phyloP scores from a whole-genome alignment of 495 filamentous ascomycete species.

The Penicillium canariense region DNA sequence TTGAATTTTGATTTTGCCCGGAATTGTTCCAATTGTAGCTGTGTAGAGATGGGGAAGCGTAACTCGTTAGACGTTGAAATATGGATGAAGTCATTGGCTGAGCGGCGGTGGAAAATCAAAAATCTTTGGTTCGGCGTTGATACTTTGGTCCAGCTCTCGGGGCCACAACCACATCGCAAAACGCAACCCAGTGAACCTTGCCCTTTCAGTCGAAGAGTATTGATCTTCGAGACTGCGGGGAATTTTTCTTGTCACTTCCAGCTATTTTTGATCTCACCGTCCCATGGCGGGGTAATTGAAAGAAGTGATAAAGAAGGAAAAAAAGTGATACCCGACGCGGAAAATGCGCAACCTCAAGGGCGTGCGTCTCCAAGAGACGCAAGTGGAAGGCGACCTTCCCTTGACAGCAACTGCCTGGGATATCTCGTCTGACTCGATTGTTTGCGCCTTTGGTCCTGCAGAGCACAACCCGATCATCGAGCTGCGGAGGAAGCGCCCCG shows the following conservation, averaged over 20 bases:
- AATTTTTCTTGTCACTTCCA: slow-evolving; percentile 6
- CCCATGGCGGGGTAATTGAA: slow-evolving; percentile 43
- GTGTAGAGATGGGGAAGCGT: slow-evolving; percentile 20
- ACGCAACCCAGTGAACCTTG: slow-evolving; percentile 1
- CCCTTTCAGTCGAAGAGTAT: neutral
- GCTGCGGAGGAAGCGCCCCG: slow-evolving; percentile 49
- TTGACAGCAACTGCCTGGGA: slow-evolving; percentile 79
- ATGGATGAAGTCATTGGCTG: slow-evolving; percentile 53
- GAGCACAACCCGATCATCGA: slow-evolving; percentile 61
- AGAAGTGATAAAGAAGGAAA: slow-evolving; percentile 19
- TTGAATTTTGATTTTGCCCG: slow-evolving; percentile 23
- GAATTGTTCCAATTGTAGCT: slow-evolving; percentile 18
- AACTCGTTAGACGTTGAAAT: slow-evolving; percentile 35
- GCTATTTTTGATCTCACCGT: slow-evolving; percentile 14
- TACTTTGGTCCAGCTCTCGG: slow-evolving; percentile 19
- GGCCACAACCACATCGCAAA: slow-evolving; percentile 19
- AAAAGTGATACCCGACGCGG: slow-evolving; percentile 22
- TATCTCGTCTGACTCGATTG: slow-evolving; percentile 61
- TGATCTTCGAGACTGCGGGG: slow-evolving; percentile 7
- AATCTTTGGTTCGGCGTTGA: slow-evolving; percentile 40
- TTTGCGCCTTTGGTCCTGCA: slow-evolving; percentile 75
- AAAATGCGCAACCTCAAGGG: slow-evolving; percentile 79
- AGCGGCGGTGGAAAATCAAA: slow-evolving; percentile 44
- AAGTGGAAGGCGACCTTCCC: slow-evolving; percentile 50
- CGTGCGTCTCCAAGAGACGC: slow-evolving; percentile 60